Base-by-base conservation (phyloP, 331 rosid species). In the Ulmus americana region DNA sequence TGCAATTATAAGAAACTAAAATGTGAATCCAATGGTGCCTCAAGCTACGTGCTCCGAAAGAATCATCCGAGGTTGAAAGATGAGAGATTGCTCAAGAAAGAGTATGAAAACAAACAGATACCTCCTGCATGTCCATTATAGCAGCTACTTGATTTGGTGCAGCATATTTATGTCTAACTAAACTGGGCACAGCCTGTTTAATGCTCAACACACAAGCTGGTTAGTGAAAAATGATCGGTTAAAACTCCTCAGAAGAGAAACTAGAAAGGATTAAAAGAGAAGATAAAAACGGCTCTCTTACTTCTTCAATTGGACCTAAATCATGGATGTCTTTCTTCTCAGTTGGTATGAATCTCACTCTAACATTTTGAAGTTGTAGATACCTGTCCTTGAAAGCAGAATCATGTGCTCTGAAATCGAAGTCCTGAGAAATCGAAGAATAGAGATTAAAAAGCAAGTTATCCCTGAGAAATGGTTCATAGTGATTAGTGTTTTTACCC, bases 351-450 rank as follows among this genome's bases (percentile, higher is more conserved):
- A 94, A 94, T 82, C 86, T 84, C 68, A 94, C 99, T 77, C 97
- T 90, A 39, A 94, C 97, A 73, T 84, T 90, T 41, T 90, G 97
- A 63, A 94, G 74, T 59, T 90, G 99, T 71, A 90, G 60, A 68
- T 65, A 73, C 77, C 86, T 64, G 70, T 90, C 99, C 76, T 90
- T 90, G 75, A 94, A 94, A 43, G 99, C 97, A 68, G 99, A 90
- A 83, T 94, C 99, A 72, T 87, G 99, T 8, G 86, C 98, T 69
- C 87, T 74, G 81, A 90, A 94, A 76, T 94, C 99, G 55, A 94
- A 94, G 16, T 85, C 99, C 99, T 94, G 61, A 48, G 64, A 47
- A 59, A 56, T 16, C 70, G 6, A 56, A 28, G 41, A 60, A 51
- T 54, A 58, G 11, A 68, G 50, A 60, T 54, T 63, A 55, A 28